Evolutionary conservation across 208 protist genomes (phyloP).

Genomic region (Entamoeba moshkovskii): DNA sequence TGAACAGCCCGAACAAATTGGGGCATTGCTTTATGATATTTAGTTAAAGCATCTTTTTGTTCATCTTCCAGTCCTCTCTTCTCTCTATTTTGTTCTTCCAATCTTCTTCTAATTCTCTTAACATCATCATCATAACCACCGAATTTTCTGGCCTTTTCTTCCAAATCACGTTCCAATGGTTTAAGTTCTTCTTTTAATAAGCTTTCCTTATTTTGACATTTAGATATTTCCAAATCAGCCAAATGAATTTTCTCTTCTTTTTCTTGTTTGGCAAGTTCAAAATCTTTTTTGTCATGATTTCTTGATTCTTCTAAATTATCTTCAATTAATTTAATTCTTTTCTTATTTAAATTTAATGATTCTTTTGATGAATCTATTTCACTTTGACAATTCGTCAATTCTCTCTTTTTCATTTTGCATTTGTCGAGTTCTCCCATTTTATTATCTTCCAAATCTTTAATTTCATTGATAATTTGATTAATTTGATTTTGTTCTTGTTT

Average conservation of each 20-base stretch:
- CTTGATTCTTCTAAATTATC: constrained; percentile 6
- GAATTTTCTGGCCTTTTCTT: constrained; percentile 4
- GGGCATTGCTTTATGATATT: background rate
- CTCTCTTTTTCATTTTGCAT: background rate
- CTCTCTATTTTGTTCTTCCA: background rate
- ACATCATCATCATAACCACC: background rate
- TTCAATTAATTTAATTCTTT: background rate
- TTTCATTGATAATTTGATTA: background rate
- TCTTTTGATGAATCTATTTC: background rate
- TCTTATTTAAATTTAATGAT: background rate
- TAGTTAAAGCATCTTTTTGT: background rate
- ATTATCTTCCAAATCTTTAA: background rate
- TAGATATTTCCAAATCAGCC: background rate
- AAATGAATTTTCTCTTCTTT: background rate
- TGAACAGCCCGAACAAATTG: background rate
- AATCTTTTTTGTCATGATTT: background rate
- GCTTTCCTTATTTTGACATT: background rate
- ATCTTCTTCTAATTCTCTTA: background rate
- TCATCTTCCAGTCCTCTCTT: background rate
- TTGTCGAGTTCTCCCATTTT: background rate
- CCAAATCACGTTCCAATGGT: background rate
- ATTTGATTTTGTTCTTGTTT: background rate
- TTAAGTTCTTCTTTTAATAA: background rate
- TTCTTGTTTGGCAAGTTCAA: background rate
- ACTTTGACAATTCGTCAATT: background rate